Evolutionary conservation across 768 basidiomycete species (phyloP), one percentile per base, ranked within the genome.

Genomic region (Panaeolus papilionaceus): DNA sequence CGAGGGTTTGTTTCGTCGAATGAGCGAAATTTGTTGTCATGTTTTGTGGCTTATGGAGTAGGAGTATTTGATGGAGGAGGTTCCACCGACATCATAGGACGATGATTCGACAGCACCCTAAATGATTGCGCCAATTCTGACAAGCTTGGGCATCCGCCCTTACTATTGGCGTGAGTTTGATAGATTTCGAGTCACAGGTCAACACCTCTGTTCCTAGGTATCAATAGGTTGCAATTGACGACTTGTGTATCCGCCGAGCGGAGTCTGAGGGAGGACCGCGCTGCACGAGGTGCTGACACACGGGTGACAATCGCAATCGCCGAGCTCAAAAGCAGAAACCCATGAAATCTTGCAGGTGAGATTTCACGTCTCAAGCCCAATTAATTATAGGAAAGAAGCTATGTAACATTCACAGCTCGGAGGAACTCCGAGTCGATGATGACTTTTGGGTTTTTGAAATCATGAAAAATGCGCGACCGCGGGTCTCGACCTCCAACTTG

Each of bases 31-130:
- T 51, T 26, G 6, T 20, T 51, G 20, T 23, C 20, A 51, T 51
- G 47, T 23, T 51, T 7, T 26, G 26, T 51, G 20, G 47, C 54
- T 58, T 58, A 58, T 58, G 54, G 54, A 58, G 54, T 12, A 58
- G 28, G 14, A 28, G 26, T 58, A 33, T 33, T 4, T 37, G 9
- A 51, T 58, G 54, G 23, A 49, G 20, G 16, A 58, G 12, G 26
- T 58, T 58, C 26, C 54, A 58, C 54, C 54, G 54, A 58, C 54
- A 58, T 58, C 54, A 58, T 33, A 58, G 28, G 54, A 37, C 54
- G 54, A 33, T 33, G 33, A 33, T 33, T 33, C 33, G 3, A 33
- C 3, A 47, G 45, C 23, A 58, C 54, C 54, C 54, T 58, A 58
- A 58, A 33, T 58, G 54, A 51, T 51, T 26, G 47, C 47, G 47